Evolutionary conservation across 2,329 filamentous ascomycete genomes (phyloP), one percentile per base, ranked within the genome.

Genomic region (Paecilomyces formosus): DNA sequence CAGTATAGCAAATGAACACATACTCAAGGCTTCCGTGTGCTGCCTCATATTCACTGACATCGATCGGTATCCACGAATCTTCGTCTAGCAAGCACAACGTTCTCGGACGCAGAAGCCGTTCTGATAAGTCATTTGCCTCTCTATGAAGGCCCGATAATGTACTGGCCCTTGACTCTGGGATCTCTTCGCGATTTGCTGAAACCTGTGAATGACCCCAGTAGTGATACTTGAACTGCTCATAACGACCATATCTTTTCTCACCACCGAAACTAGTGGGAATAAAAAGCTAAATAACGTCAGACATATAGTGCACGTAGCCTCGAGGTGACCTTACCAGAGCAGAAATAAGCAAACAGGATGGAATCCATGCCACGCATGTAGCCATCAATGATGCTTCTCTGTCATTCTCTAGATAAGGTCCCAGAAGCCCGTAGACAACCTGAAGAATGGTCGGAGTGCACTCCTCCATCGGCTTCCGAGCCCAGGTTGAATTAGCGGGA

Each of bases 1-100:
- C 66, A 0, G 76, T 78, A 58, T 78, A 79, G 0, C 72, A 74
- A 12, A 78, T 64, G 55, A 79, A 76, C 3, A 78, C 62, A 49
- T 77, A 78, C 13, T 30, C 52, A 3, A 30, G 21, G 51, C 24
- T 26, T 24, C n/a, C 51, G 9, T 53, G 21, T 26, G 13, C 51
- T 53, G 13, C 39, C 21, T 49, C 39, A 9, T 13, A 49, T 15
- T 53, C 51, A 18, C 21, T 24, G 51, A 53, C 21, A 24, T 24
- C 9, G 6, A 53, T 30, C 51, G 8, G n/a, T 9, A n/a, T 26
- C 24, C 24, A 26, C 24, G 24, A 26, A 5, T 53, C 24, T 18
- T 53, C 51, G 6, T 24, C 51, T 24, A 53, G 53, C 18, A 61
- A 53, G 52, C 58, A 60, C 1, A 59, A 49, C 6, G 50, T 35